Base-by-base conservation (phyloP, 768 basidiomycete genomes). In the Boletus sp. region DNA sequence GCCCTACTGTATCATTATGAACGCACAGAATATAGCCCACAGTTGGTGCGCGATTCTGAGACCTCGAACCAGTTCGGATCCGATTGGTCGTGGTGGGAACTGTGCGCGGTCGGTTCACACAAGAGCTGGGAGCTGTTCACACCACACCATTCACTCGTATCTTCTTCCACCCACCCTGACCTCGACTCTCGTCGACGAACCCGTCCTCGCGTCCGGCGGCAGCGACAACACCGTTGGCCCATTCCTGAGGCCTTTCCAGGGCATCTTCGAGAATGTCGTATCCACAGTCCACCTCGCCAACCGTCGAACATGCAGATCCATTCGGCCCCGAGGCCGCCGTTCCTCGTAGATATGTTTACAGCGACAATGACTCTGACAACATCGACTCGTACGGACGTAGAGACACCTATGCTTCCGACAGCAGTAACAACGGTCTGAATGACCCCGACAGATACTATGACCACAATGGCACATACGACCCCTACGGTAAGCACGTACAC, bases 361-460 rank as follows among this genome's bases (percentile, higher is more conserved):
- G 83, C 73, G 89, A 91, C 77, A 83, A 83, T 66, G 87, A 90
- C 63, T 85, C 84, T 34, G 88, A 88, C 69, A 75, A 84, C 59
- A 75, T 79, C 58, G 87, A 88, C 61, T 57, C 72, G n/a, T 82
- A 75, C 58, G 77, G 78, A 38, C 81, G 80, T 55, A 79, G 85
- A 62, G 86, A 88, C 68, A 87, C 85, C 27, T 84, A 79, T 65
- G 77, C 75, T 53, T 90, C 89, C 1, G 88, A 88, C 70, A 78
- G 79, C 69, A 88, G 87, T 71, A 82, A 82, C 64, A 76, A 79
- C 23, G 80, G 75, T 8, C 61, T 78, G 47, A 70, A 71, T 34
- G 73, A 75, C 49, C 19, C 57, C 10, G 75, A 78, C 23, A 69
- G 79, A 44, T 83, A 81, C 67, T 90, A 90, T 60, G 88, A 90